phyloP scores from a whole-genome alignment of 164 flowering plant genomes.

The Chimonanthus salicifolius region DNA sequence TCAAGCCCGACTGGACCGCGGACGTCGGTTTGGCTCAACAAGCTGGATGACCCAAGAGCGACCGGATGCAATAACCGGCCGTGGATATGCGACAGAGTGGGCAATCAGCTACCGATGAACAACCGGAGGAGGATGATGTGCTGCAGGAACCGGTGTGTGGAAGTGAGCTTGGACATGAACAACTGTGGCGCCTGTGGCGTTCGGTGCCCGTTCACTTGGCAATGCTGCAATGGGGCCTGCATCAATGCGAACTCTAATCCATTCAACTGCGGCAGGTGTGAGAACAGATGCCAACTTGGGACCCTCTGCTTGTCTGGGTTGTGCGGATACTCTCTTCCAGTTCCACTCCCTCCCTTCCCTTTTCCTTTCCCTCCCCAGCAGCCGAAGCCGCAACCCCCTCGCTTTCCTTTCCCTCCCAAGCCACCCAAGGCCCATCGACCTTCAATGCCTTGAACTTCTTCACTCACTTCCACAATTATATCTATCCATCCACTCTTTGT shows the following conservation, averaged over 20 bases:
- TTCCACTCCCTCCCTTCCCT: slow-evolving; percentile 32
- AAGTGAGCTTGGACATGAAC: slow-evolving; percentile 40
- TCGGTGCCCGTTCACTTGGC: slow-evolving; percentile 57
- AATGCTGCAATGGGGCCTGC: slow-evolving; percentile 66
- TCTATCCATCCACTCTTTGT: too few relatives aligned
- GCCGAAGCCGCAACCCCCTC: slow-evolving; percentile 9
- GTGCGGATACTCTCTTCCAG: slow-evolving; percentile 64
- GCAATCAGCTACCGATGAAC: not conserved
- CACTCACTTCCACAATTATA: not conserved
- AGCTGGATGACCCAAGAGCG: slow-evolving; percentile 18
- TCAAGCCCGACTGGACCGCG: not conserved
- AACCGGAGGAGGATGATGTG: slow-evolving; percentile 29
- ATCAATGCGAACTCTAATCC: slow-evolving; percentile 35
- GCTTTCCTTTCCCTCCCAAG: slow-evolving; percentile 8
- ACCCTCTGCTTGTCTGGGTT: slow-evolving; percentile 50
- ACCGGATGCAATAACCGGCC: slow-evolving; percentile 29
- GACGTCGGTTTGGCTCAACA: slow-evolving; percentile 35
- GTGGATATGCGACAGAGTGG: slow-evolving; percentile 49
- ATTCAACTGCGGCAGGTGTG: slow-evolving; percentile 61
- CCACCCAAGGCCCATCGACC: not conserved
- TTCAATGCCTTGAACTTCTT: not conserved
- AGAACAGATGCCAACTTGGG: slow-evolving; percentile 35
- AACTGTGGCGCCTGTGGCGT: slow-evolving; percentile 64
- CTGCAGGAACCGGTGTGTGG: slow-evolving; percentile 56
- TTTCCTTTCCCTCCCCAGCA: slow-evolving; percentile 28